These are phyloP conservation scores for Globisporangium solare DNA, from an alignment of 352 stramenopile species.

Conservation along the genomic window DNA sequence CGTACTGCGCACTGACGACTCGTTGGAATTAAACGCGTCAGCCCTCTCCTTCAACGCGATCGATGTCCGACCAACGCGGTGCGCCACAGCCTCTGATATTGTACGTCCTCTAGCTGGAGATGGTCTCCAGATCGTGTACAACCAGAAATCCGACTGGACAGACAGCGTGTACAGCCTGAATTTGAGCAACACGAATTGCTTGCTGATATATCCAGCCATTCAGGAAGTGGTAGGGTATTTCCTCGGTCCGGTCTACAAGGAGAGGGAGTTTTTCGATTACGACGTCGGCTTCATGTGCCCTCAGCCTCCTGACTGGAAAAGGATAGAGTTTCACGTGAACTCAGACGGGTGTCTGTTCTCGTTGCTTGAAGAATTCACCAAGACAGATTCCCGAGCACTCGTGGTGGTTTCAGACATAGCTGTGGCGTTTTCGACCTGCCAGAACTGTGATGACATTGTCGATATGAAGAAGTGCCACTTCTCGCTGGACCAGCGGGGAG, in stretches of 20 bases:
- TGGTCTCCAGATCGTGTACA: constrained; percentile 73
- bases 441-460: constrained; percentile 40
- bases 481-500: constrained; percentile 67
- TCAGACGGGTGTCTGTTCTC: constrained; percentile 72
- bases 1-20: constrained; percentile 78
- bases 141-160: constrained; percentile 72
- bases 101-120: constrained; percentile 65
- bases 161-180: constrained; percentile 65
- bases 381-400: constrained; percentile 58
- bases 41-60: constrained; percentile 53
- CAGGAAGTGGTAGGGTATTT: constrained; percentile 68
- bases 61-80: constrained; percentile 53
- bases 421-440: constrained; percentile 56
- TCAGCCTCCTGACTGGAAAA: constrained; percentile 64
- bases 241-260: constrained; percentile 38
- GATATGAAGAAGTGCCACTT: constrained; percentile 83
- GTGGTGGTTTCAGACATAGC: constrained; percentile 72
- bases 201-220: constrained; percentile 69
- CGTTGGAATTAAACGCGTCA: constrained; percentile 59
- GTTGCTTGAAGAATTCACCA: constrained; percentile 79
- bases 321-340: constrained; percentile 68
- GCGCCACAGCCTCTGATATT: constrained; percentile 57
- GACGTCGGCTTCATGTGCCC: constrained; percentile 65
- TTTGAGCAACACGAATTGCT: constrained; percentile 74
- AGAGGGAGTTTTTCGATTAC: constrained; percentile 47